Evolutionary conservation across 1,284 basidiomycete genomes (phyloP).

Genomic region (Boletus holoroseus): DNA sequence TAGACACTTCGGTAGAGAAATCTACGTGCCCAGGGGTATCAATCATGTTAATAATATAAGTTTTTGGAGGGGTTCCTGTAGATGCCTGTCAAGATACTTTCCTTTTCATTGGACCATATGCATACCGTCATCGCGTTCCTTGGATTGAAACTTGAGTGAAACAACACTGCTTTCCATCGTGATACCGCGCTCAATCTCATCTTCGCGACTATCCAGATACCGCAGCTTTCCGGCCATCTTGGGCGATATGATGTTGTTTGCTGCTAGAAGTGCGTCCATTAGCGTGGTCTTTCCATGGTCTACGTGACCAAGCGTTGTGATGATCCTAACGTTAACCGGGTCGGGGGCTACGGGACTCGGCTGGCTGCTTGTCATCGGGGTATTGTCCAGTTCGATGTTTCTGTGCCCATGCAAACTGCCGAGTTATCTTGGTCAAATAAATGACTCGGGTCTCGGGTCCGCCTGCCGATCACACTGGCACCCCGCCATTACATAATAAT

Average conservation of each 20-base stretch:
- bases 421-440: not conserved
- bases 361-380: conserved; percentile 20
- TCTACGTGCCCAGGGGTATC: conserved; percentile 99
- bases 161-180: conserved; percentile 99
- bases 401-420: not conserved
- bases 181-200: conserved; percentile 97
- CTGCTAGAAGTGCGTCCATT: conserved; percentile 92
- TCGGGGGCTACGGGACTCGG: conserved; percentile 39
- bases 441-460: not conserved
- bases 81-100: conserved; percentile 30
- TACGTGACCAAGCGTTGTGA: conserved; percentile 79
- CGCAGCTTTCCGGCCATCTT: conserved; percentile 95
- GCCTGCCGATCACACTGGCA: not conserved
- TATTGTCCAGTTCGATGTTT: conserved; percentile 3
- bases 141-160: conserved; percentile 77
- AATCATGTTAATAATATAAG: conserved; percentile 88
- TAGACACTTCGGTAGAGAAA: conserved; percentile 96
- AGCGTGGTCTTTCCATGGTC: conserved; percentile 94
- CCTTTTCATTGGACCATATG: conserved; percentile 22
- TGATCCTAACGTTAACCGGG: conserved; percentile 61
- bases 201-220: conserved; percentile 93
- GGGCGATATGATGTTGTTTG: conserved; percentile 96
- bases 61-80: conserved; percentile 51
- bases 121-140: conserved; percentile 50
- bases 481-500: not conserved